A percentile compares a stretch with the other conserved stretches of the same genome.
Evolutionary conservation across 2,329 filamentous ascomycete species (phyloP).

Genomic region (Coleophoma eucalyptorum): DNA sequence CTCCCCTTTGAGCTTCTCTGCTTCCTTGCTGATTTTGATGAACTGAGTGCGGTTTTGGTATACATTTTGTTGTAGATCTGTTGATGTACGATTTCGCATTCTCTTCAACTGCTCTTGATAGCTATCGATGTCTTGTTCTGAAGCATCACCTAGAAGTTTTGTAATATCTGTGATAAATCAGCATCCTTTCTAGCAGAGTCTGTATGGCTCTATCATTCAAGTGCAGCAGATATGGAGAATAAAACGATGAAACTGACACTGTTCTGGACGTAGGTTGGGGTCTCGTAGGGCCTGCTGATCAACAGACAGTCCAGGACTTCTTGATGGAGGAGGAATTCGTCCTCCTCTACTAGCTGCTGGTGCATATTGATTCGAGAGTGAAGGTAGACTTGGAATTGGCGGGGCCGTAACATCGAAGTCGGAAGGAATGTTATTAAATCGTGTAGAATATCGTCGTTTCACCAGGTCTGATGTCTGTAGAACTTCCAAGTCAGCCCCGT

Average conservation of each 20-base stretch:
- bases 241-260: conserved; percentile 38
- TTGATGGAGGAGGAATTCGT: conserved; percentile 20
- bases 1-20: conserved; percentile 93
- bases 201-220: no score
- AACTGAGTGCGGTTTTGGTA: conserved; percentile 98
- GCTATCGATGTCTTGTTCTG: conserved; percentile 28
- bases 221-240: no score
- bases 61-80: conserved; percentile 87
- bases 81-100: conserved; percentile 26
- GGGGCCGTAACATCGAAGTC: conserved; percentile 63
- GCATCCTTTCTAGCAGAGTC: not conserved
- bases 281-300: conserved; percentile 78
- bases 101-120: conserved; percentile 24
- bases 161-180: conserved; percentile 34
- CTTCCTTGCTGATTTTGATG: conserved; percentile 98
- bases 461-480: conserved; percentile 71
- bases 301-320: conserved; percentile 57
- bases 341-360: conserved; percentile 16
- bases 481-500: conserved; percentile 5
- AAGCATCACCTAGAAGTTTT: conserved; percentile 34
- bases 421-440: conserved; percentile 74
- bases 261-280: conserved; percentile 73
- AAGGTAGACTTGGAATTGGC: conserved; percentile 72
- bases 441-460: conserved; percentile 89
- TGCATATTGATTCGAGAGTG: conserved; percentile 49